phyloP scores from a whole-genome alignment of 306 rosid species.

The Macrotyloma uniflorum region DNA sequence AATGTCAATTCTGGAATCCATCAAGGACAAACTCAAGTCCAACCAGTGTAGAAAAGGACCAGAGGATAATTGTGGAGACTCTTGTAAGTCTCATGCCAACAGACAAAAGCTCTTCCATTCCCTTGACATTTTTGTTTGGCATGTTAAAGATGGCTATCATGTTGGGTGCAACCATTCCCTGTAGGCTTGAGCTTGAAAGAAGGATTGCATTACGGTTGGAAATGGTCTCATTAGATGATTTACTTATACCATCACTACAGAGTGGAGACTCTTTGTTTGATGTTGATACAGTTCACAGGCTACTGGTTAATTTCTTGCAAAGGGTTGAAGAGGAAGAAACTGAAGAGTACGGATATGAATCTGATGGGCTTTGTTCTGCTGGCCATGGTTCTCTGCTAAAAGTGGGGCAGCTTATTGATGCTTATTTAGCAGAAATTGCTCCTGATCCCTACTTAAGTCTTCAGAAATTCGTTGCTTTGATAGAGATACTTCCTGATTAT shows the following conservation, averaged over 20 bases:
- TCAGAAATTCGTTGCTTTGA: constrained; percentile 62
- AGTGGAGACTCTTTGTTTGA: constrained; percentile 76
- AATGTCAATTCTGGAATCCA: constrained; percentile 65
- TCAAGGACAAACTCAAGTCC: constrained; percentile 49
- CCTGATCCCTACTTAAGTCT: constrained; percentile 74
- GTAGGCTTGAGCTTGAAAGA: constrained; percentile 86
- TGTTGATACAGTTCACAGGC: constrained; percentile 78
- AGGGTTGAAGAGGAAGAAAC: constrained; percentile 74
- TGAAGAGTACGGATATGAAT: constrained; percentile 81
- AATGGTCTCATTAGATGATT: constrained; percentile 72
- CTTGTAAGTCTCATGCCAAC: constrained; percentile 70
- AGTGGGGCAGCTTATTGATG: constrained; percentile 81
- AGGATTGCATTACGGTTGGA: constrained; percentile 72
- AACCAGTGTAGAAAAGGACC: constrained; percentile 53
- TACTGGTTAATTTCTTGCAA: constrained; percentile 71
- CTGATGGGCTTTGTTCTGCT: constrained; percentile 61
- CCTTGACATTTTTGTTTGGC: constrained; percentile 79
- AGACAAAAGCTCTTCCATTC: constrained; percentile 61
- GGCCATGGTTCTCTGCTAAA: constrained; percentile 73
- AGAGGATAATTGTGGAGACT: constrained; percentile 63
- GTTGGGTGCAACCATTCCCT: constrained; percentile 61
- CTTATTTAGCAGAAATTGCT: constrained; percentile 88
- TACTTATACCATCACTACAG: constrained; percentile 71
- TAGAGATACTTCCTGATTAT: constrained; percentile 85
- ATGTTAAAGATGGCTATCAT: constrained; percentile 79